Evolutionary conservation across 2,329 filamentous ascomycete species (phyloP).

Genomic region (Aspergillus pseudonomiae): DNA sequence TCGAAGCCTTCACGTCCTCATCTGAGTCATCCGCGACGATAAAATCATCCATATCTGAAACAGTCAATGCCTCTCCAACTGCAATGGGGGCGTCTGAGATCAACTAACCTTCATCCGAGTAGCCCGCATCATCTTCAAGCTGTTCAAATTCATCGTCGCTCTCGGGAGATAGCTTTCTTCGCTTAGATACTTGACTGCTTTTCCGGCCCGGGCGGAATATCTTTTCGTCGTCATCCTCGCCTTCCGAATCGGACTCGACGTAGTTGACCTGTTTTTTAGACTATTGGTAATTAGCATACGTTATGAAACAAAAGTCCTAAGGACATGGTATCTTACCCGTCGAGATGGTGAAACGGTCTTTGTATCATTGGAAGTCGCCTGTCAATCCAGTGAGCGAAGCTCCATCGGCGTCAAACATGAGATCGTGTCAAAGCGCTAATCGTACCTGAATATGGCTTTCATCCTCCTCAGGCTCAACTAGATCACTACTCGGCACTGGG

Average conservation of each 20-base stretch:
- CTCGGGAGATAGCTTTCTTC: constrained; percentile 65
- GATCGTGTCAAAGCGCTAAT: constrained; percentile 48
- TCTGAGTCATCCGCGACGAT: constrained; percentile 86
- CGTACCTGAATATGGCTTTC: constrained; percentile 49
- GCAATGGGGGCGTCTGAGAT: not conserved
- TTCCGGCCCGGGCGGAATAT: constrained; percentile 63
- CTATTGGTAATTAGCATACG: constrained; percentile 34
- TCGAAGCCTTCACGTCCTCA: constrained; percentile 61
- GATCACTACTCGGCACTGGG: constrained; percentile 80
- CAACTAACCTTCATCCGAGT: constrained; percentile 49
- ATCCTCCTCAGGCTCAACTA: constrained; percentile 68
- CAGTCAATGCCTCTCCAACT: constrained; percentile 6
- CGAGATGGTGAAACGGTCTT: constrained; percentile 72
- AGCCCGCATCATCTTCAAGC: constrained; percentile 53
- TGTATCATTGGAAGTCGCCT: constrained; percentile 31
- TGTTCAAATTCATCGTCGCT: constrained; percentile 71
- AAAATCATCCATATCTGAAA: constrained; percentile 79
- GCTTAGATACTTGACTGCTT: constrained; percentile 54
- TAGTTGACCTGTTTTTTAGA: constrained; percentile 70
- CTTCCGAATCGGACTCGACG: constrained; percentile 79
- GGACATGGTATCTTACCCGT: constrained; percentile 63
- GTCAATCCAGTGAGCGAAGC: constrained; percentile 42
- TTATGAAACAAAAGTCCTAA: constrained; percentile 5
- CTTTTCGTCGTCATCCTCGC: constrained; percentile 69
- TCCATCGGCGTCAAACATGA: constrained; percentile 36